Conservation (phyloP, 1,284 basidiomycete genomes). For the Mycosarcoma maydis region DNA sequence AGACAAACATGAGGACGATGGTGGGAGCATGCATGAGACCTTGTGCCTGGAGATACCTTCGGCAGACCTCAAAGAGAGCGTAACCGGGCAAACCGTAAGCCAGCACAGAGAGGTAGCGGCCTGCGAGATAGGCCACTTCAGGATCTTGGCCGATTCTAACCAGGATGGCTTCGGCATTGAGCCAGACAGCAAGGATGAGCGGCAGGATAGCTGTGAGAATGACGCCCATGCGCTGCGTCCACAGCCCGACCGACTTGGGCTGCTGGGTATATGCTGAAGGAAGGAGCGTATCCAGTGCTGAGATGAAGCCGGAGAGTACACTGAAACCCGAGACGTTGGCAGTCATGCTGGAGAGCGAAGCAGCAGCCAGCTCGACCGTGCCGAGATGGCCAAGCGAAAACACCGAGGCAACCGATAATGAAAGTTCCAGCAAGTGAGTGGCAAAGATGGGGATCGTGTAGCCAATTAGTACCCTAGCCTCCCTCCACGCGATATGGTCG, state of each 20-base stretch:
- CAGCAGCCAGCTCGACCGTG: slow-evolving; percentile 61
- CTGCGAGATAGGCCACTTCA: slow-evolving; percentile 81
- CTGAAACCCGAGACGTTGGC: slow-evolving; percentile 65
- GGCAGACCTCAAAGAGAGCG: slow-evolving; percentile 68
- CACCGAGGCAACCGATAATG: slow-evolving; percentile 61
- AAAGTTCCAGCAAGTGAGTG: slow-evolving; percentile 63
- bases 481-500: slow-evolving; percentile 48
- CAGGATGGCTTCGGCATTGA: slow-evolving; percentile 81
- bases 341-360: slow-evolving; percentile 63
- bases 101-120: slow-evolving; percentile 77
- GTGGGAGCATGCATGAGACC: slow-evolving; percentile 88
- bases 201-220: slow-evolving; percentile 67
- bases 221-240: slow-evolving; percentile 84
- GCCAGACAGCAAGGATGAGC: slow-evolving; percentile 71
- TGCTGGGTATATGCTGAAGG: slow-evolving; percentile 89
- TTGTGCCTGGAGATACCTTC: slow-evolving; percentile 67
- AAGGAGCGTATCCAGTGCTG: slow-evolving; percentile 85
- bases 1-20: slow-evolving; percentile 81
- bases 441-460: slow-evolving; percentile 61
- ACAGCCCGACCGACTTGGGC: slow-evolving; percentile 85
- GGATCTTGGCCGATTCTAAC: slow-evolving; percentile 84
- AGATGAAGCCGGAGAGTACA: slow-evolving; percentile 75
- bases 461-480: slow-evolving; percentile 44
- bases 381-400: slow-evolving; percentile 65
- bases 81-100: slow-evolving; percentile 88